Evolutionary conservation across 2,329 filamentous ascomycete genomes (phyloP).

Genomic region (Stagonosporopsis vannaccii): DNA sequence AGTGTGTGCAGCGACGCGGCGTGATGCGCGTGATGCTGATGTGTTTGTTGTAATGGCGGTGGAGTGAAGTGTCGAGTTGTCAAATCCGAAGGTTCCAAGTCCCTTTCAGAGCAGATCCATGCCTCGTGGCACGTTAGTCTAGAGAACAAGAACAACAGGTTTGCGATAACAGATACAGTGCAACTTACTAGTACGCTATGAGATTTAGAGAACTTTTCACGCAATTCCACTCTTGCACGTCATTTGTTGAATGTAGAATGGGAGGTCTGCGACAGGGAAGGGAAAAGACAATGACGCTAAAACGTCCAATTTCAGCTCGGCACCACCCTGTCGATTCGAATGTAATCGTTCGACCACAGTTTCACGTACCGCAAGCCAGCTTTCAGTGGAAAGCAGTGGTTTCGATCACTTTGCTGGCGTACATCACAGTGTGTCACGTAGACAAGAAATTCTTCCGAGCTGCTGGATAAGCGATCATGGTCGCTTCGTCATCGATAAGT

Average conservation of each 20-base stretch:
- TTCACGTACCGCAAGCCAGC: conserved; percentile 18
- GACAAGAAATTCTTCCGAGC: not conserved
- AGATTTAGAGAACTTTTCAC: conserved; percentile 17
- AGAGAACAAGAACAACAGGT: conserved; percentile 22
- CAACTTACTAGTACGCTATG: conserved; percentile 26
- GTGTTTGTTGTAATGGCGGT: conserved; percentile 34
- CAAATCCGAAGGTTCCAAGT: conserved; percentile 40
- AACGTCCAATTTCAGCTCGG: conserved; percentile 49
- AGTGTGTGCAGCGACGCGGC: conserved; percentile 22
- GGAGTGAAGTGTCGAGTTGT: conserved; percentile 37
- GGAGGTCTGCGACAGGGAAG: conserved; percentile 35
- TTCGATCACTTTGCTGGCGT: not conserved
- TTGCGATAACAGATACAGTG: conserved; percentile 18
- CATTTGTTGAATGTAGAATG: conserved; percentile 40
- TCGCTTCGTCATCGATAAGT: conserved; percentile 7
- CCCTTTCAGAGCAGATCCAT: conserved; percentile 41
- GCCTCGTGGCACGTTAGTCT: conserved; percentile 46
- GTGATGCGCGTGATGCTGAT: conserved; percentile 30
- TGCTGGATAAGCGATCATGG: not conserved
- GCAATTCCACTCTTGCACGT: conserved; percentile 25
- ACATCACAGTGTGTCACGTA: not conserved
- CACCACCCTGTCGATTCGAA: conserved; percentile 41
- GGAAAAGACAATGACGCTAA: conserved; percentile 42
- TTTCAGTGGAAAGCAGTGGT: not conserved
- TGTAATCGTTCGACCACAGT: conserved; percentile 33